These are phyloP conservation scores for Penicillium nordicum DNA, from an alignment of 2,329 filamentous ascomycete genomes.

Conservation along the genomic window DNA sequence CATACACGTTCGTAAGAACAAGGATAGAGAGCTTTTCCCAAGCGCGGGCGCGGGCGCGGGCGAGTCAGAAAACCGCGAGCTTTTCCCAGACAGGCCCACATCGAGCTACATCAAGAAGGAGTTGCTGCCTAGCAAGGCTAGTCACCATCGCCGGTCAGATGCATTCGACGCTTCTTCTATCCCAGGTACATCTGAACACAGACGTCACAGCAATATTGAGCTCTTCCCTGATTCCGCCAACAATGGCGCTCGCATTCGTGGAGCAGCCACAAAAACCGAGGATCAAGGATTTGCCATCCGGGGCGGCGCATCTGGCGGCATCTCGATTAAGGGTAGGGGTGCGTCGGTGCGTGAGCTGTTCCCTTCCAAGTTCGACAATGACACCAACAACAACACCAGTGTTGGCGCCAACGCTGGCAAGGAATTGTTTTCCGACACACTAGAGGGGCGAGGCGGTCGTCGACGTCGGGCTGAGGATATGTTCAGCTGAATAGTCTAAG, in stretches of 20 bases:
- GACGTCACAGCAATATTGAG: slow-evolving; percentile 34
- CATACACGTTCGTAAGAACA: slow-evolving; percentile 35
- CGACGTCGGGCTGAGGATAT: slow-evolving; percentile 70
- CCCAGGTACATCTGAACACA: slow-evolving; percentile 31
- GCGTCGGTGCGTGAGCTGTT: slow-evolving; percentile 66
- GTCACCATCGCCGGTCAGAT: slow-evolving; percentile 48
- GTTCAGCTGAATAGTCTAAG: slow-evolving; percentile 53
- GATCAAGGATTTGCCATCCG: slow-evolving; percentile 40
- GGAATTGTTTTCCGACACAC: slow-evolving; percentile 63
- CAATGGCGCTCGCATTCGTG: slow-evolving; percentile 58
- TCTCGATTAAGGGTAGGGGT: slow-evolving; percentile 69
- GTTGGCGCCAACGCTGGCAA: slow-evolving; percentile 61
- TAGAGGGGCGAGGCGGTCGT: slow-evolving; percentile 56
- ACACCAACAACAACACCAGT: slow-evolving; percentile 15
- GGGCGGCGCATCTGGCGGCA: slow-evolving; percentile 47
- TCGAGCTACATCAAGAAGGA: slow-evolving; percentile 52
- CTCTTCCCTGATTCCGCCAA: slow-evolving; percentile 39
- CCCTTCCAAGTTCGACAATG: slow-evolving; percentile 53
- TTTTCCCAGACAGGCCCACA: slow-evolving; percentile 45
- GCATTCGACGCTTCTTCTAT: slow-evolving; percentile 49
- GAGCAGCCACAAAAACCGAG: slow-evolving; percentile 55
- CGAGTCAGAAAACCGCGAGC: slow-evolving; percentile 44
- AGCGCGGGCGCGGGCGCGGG: slow-evolving; percentile 19
- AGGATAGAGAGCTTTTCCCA: slow-evolving; percentile 60
- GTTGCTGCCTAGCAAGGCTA: slow-evolving; percentile 54